Evolutionary conservation across 148 eudicot genomes (phyloP).

Genomic region (Fagopyrum homotropicum): DNA sequence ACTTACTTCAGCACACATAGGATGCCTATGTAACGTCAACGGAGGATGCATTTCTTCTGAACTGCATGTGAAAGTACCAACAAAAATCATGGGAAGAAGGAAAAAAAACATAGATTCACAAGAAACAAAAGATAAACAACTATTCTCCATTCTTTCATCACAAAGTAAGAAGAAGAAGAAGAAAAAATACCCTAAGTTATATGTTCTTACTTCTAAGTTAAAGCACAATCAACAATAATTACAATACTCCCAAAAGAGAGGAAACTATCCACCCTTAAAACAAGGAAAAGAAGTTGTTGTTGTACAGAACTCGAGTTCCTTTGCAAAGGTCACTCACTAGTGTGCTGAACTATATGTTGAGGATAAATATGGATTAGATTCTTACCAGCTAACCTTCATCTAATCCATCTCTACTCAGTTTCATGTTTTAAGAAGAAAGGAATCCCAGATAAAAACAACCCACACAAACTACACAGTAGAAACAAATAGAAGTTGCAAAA

Average conservation of each 20-base stretch:
- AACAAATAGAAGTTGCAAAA: too few relatives aligned
- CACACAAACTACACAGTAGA: too few relatives aligned
- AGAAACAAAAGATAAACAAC: background rate
- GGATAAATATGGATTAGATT: too few relatives aligned
- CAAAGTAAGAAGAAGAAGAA: background rate
- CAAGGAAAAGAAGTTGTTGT: background rate
- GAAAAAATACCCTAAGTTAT: background rate
- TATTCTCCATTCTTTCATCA: background rate
- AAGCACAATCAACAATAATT: too few relatives aligned
- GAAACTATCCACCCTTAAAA: background rate
- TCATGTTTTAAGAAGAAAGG: too few relatives aligned
- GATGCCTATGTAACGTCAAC: conserved; percentile 73
- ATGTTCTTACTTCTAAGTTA: background rate
- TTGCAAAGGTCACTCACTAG: background rate
- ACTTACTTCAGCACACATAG: conserved; percentile 91
- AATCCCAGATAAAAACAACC: too few relatives aligned
- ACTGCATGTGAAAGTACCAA: background rate
- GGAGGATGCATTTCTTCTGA: conserved; percentile 68
- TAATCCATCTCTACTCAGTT: too few relatives aligned
- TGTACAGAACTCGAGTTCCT: conserved; percentile 3
- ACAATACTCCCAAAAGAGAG: background rate
- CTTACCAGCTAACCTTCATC: too few relatives aligned
- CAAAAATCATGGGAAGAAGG: background rate
- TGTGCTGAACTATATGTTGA: too few relatives aligned
- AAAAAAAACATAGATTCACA: too few relatives aligned